Evolutionary conservation across 2,329 filamentous ascomycete genomes (phyloP), one percentile per base, ranked within the genome.

Genomic region (Ascochyta fabae): DNA sequence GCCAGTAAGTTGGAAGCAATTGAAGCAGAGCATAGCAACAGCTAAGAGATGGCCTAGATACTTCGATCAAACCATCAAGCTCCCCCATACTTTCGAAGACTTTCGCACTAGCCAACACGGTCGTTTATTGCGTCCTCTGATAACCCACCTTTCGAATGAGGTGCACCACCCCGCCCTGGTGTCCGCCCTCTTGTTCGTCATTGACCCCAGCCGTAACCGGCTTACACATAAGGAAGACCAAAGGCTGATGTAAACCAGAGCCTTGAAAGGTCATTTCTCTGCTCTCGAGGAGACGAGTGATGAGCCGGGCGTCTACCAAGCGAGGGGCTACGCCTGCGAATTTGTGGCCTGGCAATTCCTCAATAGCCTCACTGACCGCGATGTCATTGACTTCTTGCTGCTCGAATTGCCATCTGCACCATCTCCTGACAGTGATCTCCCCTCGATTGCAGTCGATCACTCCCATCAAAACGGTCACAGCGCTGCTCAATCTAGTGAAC

Each of bases 321-420:
- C 88, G 13, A 83, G 90, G 49, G 88, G 88, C 19, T 85, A 86
- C 68, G 89, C 88, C 26, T 93, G 90, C 69, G 90, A 94, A 77
- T 89, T 92, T 58, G 88, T 92, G 13, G 90, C 90, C 34, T 92
- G 89, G 88, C 84, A 90, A 35, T 91, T 92, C 64, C 79, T 93
- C 33, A 86, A 86, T 15, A 86, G 86, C 50, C 78, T 92, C 29
- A 88, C 87, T 1, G 88, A 92, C 69, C 80, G 86, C 23, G 90
- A 93, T 66, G 87, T 87, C 8, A 87, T 94, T 24, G 86, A 91
- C 51, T 90, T 83, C 66, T 88, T 91, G 51, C 83, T 92, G 31
- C 88, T 88, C 62, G 89, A 93, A 71, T 84, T 93, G 40, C 87
- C 88, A 2, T 57, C 69, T 33, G 43, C 54, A 9, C 36, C 58